phyloP scores from a whole-genome alignment of 306 rosid genomes.

The Carpinus viminea region DNA sequence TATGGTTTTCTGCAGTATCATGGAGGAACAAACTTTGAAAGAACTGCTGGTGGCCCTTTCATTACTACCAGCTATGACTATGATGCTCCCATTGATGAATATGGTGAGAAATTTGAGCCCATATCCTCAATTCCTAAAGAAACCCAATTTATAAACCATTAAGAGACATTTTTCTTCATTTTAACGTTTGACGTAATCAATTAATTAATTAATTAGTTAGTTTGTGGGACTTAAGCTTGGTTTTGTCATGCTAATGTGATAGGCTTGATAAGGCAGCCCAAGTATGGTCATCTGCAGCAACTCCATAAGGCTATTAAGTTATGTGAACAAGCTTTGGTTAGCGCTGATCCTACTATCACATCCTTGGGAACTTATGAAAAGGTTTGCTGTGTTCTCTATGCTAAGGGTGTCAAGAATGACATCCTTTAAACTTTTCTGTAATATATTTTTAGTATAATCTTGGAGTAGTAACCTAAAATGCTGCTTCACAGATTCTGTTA shows the following conservation, averaged over 20 bases:
- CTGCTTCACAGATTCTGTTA: background rate
- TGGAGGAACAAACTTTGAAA: slow-evolving; percentile 55
- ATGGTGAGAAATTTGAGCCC: slow-evolving; percentile 35
- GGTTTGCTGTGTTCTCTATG: slow-evolving; percentile 29
- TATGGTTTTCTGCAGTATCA: slow-evolving; percentile 34
- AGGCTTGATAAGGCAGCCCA: slow-evolving; percentile 70
- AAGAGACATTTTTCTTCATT: background rate
- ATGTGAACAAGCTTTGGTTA: slow-evolving; percentile 66
- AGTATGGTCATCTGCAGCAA: slow-evolving; percentile 71
- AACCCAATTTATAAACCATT: background rate
- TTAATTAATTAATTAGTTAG: background rate
- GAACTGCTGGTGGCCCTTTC: slow-evolving; percentile 59
- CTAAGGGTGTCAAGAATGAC: slow-evolving; percentile 2
- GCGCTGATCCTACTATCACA: slow-evolving; percentile 57
- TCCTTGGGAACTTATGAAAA: slow-evolving; percentile 44
- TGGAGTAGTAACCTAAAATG: background rate
- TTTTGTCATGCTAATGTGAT: slow-evolving; percentile 6
- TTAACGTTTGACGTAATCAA: background rate
- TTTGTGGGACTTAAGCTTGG: slow-evolving; percentile 7
- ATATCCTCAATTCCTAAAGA: background rate
- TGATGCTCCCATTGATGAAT: slow-evolving; percentile 61
- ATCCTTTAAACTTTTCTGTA: slow-evolving; percentile 8
- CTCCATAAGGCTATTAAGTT: slow-evolving; percentile 67
- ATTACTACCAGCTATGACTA: slow-evolving; percentile 58
- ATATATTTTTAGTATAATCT: background rate